A percentile compares a stretch with the other conserved stretches of the same genome.
Conservation (phyloP, 345 rosid species). For the Gossypium arboreum region DNA sequence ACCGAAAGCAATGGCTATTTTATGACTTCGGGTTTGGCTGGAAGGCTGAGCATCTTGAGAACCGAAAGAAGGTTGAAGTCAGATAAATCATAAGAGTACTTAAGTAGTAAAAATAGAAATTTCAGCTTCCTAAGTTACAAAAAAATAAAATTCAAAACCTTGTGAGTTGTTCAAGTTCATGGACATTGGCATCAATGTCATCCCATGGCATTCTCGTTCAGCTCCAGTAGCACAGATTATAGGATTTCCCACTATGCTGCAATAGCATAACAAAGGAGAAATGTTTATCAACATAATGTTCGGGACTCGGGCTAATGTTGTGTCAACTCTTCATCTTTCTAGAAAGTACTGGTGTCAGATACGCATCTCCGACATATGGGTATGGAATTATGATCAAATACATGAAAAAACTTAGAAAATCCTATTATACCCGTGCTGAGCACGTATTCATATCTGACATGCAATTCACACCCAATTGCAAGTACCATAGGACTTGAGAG, state of each 20-base stretch:
- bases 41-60: constrained; percentile 38
- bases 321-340: neutral
- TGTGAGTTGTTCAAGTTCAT: constrained; percentile 82
- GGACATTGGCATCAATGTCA: constrained; percentile 86
- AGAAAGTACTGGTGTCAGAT: neutral
- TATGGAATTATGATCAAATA: neutral
- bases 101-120: neutral
- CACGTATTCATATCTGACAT: neutral
- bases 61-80: neutral
- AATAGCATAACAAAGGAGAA: constrained; percentile 4
- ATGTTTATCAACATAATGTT: constrained; percentile 4
- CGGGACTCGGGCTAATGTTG: neutral
- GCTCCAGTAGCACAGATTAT: constrained; percentile 80
- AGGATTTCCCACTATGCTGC: constrained; percentile 90
- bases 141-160: constrained; percentile 32
- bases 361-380: neutral
- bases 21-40: constrained; percentile 50
- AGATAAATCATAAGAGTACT: neutral
- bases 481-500: neutral
- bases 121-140: neutral
- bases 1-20: constrained; percentile 71
- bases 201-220: constrained; percentile 85
- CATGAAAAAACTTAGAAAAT: neutral
- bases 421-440: neutral
- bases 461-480: neutral